Conservation (phyloP, 164 flowering plant genomes). For the Piper betle region DNA sequence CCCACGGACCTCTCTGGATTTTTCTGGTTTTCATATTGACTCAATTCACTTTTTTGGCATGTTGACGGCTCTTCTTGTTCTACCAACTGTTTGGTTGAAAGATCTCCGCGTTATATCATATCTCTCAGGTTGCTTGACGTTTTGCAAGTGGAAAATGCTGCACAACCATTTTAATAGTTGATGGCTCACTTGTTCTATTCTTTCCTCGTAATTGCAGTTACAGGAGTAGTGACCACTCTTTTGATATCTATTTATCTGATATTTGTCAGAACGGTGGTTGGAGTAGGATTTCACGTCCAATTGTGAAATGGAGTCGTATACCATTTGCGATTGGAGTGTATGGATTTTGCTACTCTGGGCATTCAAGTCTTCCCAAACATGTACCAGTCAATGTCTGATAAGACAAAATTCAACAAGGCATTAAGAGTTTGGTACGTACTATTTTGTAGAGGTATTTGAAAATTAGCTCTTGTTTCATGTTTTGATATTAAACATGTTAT, state of each 20-base stretch:
- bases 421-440: slow-evolving; percentile 41
- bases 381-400: slow-evolving; percentile 88
- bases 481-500: background rate
- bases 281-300: slow-evolving; percentile 51
- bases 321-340: slow-evolving; percentile 83
- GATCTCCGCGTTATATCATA: slow-evolving; percentile 70
- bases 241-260: slow-evolving; percentile 42
- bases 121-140: slow-evolving; percentile 53
- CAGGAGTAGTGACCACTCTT: slow-evolving; percentile 73
- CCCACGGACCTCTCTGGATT: slow-evolving; percentile 53
- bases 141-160: background rate
- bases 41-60: slow-evolving; percentile 62
- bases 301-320: slow-evolving; percentile 57
- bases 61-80: slow-evolving; percentile 50
- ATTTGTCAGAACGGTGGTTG: slow-evolving; percentile 42
- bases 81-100: slow-evolving; percentile 79
- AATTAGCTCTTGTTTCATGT: background rate
- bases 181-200: background rate
- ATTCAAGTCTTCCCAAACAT: slow-evolving; percentile 82
- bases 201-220: slow-evolving; percentile 40
- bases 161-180: background rate
- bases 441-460: background rate
- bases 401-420: slow-evolving; percentile 51
- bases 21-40: slow-evolving; percentile 48
- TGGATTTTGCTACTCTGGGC: slow-evolving; percentile 85